Percentiles rank a stretch among this genome's conserved stretches.
These are phyloP conservation scores for Leucocoprinus sp. DNA, from an alignment of 768 basidiomycete species.

Conservation along the genomic window DNA sequence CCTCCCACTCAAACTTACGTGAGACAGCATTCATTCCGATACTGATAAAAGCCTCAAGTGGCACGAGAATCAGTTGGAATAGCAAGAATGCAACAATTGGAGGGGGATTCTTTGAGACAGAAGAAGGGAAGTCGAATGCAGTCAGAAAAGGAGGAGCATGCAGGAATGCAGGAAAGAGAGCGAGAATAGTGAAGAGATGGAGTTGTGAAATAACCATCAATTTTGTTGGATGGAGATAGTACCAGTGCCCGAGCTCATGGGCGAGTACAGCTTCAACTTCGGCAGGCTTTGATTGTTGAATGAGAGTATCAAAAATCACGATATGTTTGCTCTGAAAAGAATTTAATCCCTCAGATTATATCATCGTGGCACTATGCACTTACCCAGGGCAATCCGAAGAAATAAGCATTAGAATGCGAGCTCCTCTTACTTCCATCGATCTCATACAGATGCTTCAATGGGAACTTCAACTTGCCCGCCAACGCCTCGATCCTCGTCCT, in stretches of 20 bases:
- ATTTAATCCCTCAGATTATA: background rate
- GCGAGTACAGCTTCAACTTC: conserved; percentile 95
- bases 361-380: conserved; percentile 13
- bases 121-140: conserved; percentile 72
- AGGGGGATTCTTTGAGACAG: conserved; percentile 57
- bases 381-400: conserved; percentile 95
- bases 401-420: conserved; percentile 97
- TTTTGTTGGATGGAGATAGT: conserved; percentile 83
- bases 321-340: conserved; percentile 74
- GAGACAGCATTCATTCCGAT: conserved; percentile 77
- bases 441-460: conserved; percentile 89
- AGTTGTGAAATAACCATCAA: conserved; percentile 79
- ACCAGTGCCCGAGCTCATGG: conserved; percentile 97
- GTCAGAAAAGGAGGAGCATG: conserved; percentile 69
- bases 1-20: conserved; percentile 87
- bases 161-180: conserved; percentile 85
- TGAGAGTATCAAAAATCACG: conserved; percentile 95
- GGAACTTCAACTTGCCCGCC: conserved; percentile 81
- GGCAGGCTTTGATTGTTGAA: conserved; percentile 81
- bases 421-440: conserved; percentile 96
- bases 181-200: conserved; percentile 81
- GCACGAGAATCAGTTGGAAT: conserved; percentile 85
- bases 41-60: conserved; percentile 65
- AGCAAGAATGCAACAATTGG: conserved; percentile 82
- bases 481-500: conserved; percentile 70